Percentiles rank a stretch among this genome's conserved stretches.
These are phyloP conservation scores for Daldinia loculata DNA, from an alignment of 495 filamentous ascomycete species.

Conservation along the genomic window DNA sequence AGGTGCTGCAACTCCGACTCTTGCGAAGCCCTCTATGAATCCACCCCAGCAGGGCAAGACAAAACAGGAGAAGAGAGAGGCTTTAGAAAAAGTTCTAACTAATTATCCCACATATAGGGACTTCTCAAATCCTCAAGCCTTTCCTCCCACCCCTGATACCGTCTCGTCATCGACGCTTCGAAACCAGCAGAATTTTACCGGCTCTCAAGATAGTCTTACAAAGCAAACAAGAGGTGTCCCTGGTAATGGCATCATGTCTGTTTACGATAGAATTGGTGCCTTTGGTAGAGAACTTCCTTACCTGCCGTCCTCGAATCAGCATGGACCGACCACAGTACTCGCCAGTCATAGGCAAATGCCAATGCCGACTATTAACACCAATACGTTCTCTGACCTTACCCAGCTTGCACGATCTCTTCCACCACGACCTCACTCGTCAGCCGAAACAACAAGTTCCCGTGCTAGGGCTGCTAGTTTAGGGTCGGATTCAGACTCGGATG, in stretches of 20 bases:
- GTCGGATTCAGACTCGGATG: conserved; percentile 47
- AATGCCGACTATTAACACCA: conserved; percentile 9
- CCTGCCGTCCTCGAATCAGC: conserved; percentile 24
- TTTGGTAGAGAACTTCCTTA: conserved; percentile 18
- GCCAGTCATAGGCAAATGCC: conserved; percentile 36
- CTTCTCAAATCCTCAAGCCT: conserved; percentile 43
- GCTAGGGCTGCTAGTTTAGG: conserved; percentile 50
- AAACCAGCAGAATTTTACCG: conserved; percentile 37
- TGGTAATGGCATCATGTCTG: conserved; percentile 2
- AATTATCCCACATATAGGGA: conserved; percentile 46
- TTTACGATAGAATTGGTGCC: conserved; percentile 14
- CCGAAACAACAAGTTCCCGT: conserved; percentile 42
- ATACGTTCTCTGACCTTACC: conserved; percentile 34
- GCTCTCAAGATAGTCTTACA: conserved; percentile 43
- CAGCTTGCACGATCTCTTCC: conserved; percentile 41
- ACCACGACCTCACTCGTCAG: conserved; percentile 47
- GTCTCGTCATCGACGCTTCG: conserved; percentile 61
- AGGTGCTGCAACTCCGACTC: conserved; percentile 32
- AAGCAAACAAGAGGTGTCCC: conserved; percentile 17
- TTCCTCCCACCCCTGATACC: conserved; percentile 65
- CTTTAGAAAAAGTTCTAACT: conserved; percentile 51
- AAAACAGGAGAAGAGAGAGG: conserved; percentile 55
- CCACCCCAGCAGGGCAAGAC: conserved; percentile 40
- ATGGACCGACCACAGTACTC: conserved; percentile 42
- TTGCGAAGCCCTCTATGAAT: conserved; percentile 15